Evolutionary conservation across 164 flowering plant species (phyloP).

Genomic region (grape (Vitis vinifera)): DNA sequence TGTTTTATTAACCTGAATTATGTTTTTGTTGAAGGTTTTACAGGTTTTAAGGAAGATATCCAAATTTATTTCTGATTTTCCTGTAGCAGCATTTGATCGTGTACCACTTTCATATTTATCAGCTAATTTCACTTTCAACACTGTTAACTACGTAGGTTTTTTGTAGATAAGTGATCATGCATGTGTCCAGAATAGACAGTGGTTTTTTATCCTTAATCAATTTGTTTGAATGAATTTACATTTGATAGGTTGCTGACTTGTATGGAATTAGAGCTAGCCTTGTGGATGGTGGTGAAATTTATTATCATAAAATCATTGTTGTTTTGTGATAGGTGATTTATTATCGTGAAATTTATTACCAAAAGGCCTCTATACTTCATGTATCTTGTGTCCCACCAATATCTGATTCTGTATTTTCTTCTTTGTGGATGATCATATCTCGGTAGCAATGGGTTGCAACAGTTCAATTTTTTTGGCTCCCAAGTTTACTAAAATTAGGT

Average conservation of each 20-base stretch:
- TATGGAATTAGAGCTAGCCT: conserved; percentile 96
- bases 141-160: conserved; percentile 79
- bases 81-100: conserved; percentile 86
- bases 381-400: no score
- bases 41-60: conserved; percentile 69
- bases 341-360: no score
- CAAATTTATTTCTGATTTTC: conserved; percentile 37
- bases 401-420: no score
- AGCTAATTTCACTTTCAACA: conserved; percentile 90
- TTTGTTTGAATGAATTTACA: conserved; percentile 1
- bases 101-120: conserved; percentile 88
- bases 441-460: no score
- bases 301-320: no score
- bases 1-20: no score
- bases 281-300: conserved; percentile 97
- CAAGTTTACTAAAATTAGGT: no score
- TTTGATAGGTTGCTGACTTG: conserved; percentile 83
- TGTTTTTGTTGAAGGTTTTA: no score
- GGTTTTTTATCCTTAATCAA: conserved; percentile 2
- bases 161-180: background rate
- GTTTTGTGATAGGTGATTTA: no score
- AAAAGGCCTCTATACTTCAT: no score
- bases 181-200: background rate
- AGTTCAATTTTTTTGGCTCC: no score
- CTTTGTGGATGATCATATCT: no score